Conservation (phyloP, 441 rosid species). For the Syzygium syzygioides region DNA sequence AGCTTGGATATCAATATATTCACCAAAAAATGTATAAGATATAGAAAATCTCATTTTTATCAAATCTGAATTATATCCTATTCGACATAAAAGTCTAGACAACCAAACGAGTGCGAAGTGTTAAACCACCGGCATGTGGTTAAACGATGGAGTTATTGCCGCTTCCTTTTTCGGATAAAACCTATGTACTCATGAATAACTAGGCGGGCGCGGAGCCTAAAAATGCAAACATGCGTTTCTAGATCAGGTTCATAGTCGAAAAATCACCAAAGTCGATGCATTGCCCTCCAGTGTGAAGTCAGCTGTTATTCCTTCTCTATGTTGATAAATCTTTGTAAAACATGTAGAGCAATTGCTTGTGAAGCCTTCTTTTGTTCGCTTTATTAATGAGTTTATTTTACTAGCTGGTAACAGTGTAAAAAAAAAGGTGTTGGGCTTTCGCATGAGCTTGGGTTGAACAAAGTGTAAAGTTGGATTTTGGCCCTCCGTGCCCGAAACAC, state of each 20-base stretch:
- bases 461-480: neutral
- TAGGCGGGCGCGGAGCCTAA: neutral
- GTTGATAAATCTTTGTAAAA: neutral
- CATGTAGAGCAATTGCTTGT: neutral
- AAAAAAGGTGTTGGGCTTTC: neutral
- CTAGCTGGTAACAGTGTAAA: neutral
- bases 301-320: neutral
- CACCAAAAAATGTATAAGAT: accelerated
- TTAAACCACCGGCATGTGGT: neutral
- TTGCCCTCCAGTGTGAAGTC: neutral
- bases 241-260: neutral
- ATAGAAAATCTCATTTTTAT: neutral
- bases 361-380: neutral
- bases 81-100: neutral
- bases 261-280: neutral
- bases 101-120: neutral
- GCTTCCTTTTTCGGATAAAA: neutral
- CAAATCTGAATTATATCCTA: neutral
- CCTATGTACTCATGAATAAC: neutral
- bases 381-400: neutral
- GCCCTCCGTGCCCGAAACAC: neutral
- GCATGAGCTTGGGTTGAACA: neutral
- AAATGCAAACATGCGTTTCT: neutral
- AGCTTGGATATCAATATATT: neutral
- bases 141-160: neutral